phyloP scores from a whole-genome alignment of 371 early-diverging fungal species.

The Circinella minor region DNA sequence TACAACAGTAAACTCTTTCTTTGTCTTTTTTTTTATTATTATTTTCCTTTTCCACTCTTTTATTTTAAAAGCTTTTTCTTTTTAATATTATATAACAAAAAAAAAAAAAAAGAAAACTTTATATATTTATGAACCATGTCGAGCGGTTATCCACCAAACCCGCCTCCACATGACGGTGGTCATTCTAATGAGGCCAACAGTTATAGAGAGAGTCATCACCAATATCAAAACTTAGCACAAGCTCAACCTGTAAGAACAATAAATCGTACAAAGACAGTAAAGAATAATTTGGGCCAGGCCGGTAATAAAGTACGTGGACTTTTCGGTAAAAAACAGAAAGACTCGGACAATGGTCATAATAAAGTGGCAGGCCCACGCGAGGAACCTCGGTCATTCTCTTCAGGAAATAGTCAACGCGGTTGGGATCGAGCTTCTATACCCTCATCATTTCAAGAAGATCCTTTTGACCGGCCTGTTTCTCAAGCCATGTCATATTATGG shows the following conservation, averaged over 20 bases:
- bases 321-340: slow-evolving; percentile 17
- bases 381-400: slow-evolving; percentile 10
- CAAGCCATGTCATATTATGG: slow-evolving; percentile 16
- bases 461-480: slow-evolving; percentile 17
- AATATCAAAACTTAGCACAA: slow-evolving; percentile 1
- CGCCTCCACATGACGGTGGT: slow-evolving; percentile 18
- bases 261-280: slow-evolving; percentile 28
- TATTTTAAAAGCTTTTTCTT: not conserved
- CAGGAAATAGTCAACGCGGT: slow-evolving; percentile 14
- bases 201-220: slow-evolving; percentile 3
- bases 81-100: not conserved
- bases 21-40: no score
- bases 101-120: no score
- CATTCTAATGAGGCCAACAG: not conserved
- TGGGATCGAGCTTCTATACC: slow-evolving; percentile 14
- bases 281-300: slow-evolving; percentile 20
- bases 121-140: slow-evolving; percentile 1
- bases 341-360: slow-evolving; percentile 7
- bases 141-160: slow-evolving; percentile 14
- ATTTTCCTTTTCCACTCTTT: no score
- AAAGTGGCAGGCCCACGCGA: slow-evolving; percentile 12
- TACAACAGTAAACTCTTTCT: no score
- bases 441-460: slow-evolving; percentile 7
- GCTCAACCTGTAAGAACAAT: slow-evolving; percentile 18
- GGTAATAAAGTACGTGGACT: slow-evolving; percentile 26